Evolutionary conservation across 139 green algal species (phyloP).

Genomic region (Chlamydomonas asymmetrica): DNA sequence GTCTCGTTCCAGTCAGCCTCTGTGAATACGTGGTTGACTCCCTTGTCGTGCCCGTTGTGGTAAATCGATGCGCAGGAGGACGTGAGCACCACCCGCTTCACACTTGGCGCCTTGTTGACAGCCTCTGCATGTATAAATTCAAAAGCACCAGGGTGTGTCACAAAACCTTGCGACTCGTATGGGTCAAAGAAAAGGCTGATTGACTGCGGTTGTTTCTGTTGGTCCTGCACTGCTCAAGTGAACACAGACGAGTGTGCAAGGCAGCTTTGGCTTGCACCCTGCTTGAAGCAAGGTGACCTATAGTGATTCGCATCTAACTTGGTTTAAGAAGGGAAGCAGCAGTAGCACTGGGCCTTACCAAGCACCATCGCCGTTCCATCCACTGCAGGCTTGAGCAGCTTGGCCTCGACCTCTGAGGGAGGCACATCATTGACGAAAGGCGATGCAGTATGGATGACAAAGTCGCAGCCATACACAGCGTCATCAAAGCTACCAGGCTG

Average conservation of each 20-base stretch:
- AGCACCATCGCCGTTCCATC: slow-evolving; percentile 60
- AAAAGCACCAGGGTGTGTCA: not conserved
- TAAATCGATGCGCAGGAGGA: slow-evolving; percentile 49
- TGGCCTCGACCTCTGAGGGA: not conserved
- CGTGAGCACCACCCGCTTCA: slow-evolving; percentile 61
- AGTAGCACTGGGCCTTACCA: not conserved
- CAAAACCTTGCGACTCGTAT: not conserved
- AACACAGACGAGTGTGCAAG: not conserved
- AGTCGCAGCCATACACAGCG: slow-evolving; percentile 23
- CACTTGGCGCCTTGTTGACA: slow-evolving; percentile 32
- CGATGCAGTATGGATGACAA: slow-evolving; percentile 41
- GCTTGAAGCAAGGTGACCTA: not conserved
- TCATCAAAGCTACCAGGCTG: slow-evolving; percentile 11
- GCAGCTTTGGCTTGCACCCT: not conserved
- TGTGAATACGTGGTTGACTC: slow-evolving; percentile 51
- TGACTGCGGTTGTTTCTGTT: not conserved
- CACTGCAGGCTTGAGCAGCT: slow-evolving; percentile 35
- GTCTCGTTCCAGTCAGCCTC: slow-evolving; percentile 47
- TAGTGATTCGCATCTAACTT: not conserved
- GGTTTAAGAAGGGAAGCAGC: not conserved
- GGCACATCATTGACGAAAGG: slow-evolving; percentile 23
- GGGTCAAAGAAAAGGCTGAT: not conserved
- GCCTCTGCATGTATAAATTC: slow-evolving; percentile 1
- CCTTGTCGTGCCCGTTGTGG: slow-evolving; percentile 29
- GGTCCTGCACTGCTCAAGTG: not conserved